Evolutionary conservation across 2,329 filamentous ascomycete genomes (phyloP), one percentile per base, ranked within the genome.

Genomic region (Monilinia laxa): DNA sequence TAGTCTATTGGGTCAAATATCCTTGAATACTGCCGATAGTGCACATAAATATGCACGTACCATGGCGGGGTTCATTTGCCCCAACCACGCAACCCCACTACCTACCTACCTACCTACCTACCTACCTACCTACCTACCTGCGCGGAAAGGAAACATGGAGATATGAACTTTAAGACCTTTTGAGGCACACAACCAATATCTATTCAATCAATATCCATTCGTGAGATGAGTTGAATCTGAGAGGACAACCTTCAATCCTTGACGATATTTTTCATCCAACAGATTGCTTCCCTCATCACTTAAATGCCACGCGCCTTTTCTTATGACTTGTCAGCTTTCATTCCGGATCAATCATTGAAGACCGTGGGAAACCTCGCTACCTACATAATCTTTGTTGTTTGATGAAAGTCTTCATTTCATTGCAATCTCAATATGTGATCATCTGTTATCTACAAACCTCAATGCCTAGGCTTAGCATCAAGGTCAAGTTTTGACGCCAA

Each of bases 321-420:
- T 58, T 64, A 64, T 64, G 62, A 64, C 62, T 58, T 49, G 62
- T 64, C 62, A 47, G 42, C 52, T 64, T 64, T 64, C 53, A 40
- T 64, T 64, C 62, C 53, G 16, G 25, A 28, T 40, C 62, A 58
- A 64, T 64, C 62, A 58, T 64, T 28, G 14, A 58, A 58, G 52
- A 53, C 38, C 53, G 62, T 64, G 62, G 31, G 45, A 25, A 38
- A 35, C 40, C 18, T 11, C 31, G 9, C 31, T 23, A 38, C 20
- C 28, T 49, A 51, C 12, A 12, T 18, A 60, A 38, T 38, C 25
- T 16, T 18, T 4, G 40, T n/a, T 2, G 5, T 31, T 47, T 23
- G 40, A 18, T 14, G 38, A 52, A 53, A 20, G n/a, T 31, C 49
- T 63, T 42, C n/a, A 20, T 35, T 60, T 18, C 28, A 51, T 7